Conservation (phyloP, 441 rosid genomes). For the Capsella rubella region DNA sequence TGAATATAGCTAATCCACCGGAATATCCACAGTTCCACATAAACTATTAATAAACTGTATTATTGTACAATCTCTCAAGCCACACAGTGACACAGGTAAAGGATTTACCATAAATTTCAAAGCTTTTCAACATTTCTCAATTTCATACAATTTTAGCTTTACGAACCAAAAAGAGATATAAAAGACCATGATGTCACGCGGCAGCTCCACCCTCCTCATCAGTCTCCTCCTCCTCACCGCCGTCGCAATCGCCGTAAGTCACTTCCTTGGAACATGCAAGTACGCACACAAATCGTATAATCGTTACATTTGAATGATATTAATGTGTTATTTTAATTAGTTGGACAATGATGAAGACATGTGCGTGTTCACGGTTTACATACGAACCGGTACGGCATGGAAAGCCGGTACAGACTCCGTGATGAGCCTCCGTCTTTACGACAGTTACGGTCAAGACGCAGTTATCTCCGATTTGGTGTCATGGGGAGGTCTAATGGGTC, state of each 20-base stretch:
- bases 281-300: neutral
- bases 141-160: constrained; percentile 12
- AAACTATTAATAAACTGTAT: constrained; percentile 10
- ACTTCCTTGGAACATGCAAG: neutral
- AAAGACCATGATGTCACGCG: constrained; percentile 21
- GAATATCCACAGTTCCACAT: constrained; percentile 39
- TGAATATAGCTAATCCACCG: constrained; percentile 23
- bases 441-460: constrained; percentile 46
- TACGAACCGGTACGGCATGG: constrained; percentile 74
- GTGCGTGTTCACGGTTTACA: constrained; percentile 73
- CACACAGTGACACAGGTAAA: constrained; percentile 34
- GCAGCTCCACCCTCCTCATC: constrained; percentile 36
- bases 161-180: constrained; percentile 18
- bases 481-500: constrained; percentile 87
- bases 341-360: constrained; percentile 48
- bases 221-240: constrained; percentile 49
- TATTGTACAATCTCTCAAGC: constrained; percentile 11
- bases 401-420: constrained; percentile 82
- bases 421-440: constrained; percentile 60
- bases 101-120: constrained; percentile 18
- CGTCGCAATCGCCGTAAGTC: constrained; percentile 50
- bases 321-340: neutral
- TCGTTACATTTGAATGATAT: neutral
- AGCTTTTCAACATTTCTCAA: neutral
- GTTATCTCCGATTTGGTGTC: constrained; percentile 56